A percentile compares a stretch with the other conserved stretches of the same genome.
Conservation (phyloP, 805 yeast species). For the Metschnikowia dekortorum region DNA sequence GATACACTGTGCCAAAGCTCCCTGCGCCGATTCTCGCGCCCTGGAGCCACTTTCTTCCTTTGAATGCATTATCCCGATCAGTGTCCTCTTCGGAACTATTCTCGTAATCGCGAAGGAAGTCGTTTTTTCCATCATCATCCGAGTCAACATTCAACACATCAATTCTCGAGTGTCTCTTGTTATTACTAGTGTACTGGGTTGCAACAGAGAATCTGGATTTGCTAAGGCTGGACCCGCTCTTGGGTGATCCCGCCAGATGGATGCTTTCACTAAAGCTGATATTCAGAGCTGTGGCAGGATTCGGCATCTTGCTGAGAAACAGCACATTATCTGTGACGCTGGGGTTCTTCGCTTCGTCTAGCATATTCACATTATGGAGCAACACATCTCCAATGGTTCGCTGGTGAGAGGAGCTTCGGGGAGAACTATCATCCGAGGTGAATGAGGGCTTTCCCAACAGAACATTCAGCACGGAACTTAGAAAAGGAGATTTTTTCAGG, state of each 20-base stretch:
- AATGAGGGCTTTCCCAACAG: constrained; percentile 21
- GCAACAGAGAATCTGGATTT: constrained; percentile 14
- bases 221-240: constrained; percentile 3
- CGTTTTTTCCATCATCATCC: constrained; percentile 12
- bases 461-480: constrained; percentile 9
- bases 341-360: constrained; percentile 41
- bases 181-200: constrained; percentile 16
- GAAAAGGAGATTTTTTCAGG: constrained; percentile 34
- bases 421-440: constrained; percentile 9
- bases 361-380: constrained; percentile 51
- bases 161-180: constrained; percentile 41
- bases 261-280: constrained; percentile 5
- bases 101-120: constrained; percentile 18
- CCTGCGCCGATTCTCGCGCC: constrained; percentile 95
- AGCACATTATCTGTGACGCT: constrained; percentile 22
- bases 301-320: constrained; percentile 24
- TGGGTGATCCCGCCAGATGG: constrained; percentile 6
- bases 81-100: constrained; percentile 33
- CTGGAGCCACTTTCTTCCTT: constrained; percentile 65
- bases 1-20: constrained; percentile 86
- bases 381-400: constrained; percentile 64
- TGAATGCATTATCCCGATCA: constrained; percentile 23
- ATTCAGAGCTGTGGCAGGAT: constrained; percentile 10
- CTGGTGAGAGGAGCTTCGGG: constrained; percentile 8
- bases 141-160: constrained; percentile 25